Conservation (phyloP, 1,284 basidiomycete species). For the Apiotrichum siamense region DNA sequence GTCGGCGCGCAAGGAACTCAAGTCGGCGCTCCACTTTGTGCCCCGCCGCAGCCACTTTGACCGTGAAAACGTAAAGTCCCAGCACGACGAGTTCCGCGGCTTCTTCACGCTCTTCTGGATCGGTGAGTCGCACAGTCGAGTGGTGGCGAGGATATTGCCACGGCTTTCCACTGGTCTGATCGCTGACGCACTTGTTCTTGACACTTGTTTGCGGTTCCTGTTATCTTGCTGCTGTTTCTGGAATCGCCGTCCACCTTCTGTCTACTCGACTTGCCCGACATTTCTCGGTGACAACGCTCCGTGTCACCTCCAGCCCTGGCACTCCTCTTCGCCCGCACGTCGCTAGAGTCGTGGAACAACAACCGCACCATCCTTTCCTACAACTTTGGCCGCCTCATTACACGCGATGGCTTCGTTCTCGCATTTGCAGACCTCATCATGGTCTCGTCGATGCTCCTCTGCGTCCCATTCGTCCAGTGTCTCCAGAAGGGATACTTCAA, state of each 20-base stretch:
- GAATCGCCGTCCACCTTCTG: too few species aligned
- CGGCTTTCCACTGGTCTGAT: too few species aligned
- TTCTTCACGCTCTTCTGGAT: conserved; percentile 89
- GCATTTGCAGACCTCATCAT: conserved; percentile 78
- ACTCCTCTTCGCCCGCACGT: conserved; percentile 69
- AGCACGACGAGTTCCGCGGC: conserved; percentile 77
- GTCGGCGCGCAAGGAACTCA: conserved; percentile 36
- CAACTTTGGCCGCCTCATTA: conserved; percentile 81
- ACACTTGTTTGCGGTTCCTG: too few species aligned
- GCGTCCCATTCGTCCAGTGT: conserved; percentile 74
- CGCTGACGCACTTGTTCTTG: not conserved
- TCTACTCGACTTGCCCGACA: not conserved
- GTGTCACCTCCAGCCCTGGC: conserved; percentile 62
- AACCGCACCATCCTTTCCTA: conserved; percentile 73
- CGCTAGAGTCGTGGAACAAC: conserved; percentile 65
- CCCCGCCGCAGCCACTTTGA: conserved; percentile 81
- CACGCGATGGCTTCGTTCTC: conserved; percentile 73
- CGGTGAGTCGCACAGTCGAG: conserved; percentile 28
- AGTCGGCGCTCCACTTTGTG: conserved; percentile 70
- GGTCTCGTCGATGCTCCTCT: conserved; percentile 65
- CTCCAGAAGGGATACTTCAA: conserved; percentile 68
- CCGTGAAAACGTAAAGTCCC: conserved; percentile 64
- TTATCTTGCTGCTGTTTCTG: too few species aligned
- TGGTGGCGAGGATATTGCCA: not conserved
- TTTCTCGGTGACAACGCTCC: not conserved